Base-by-base conservation (phyloP, 129 eudicot species). In the Artemisia tridentata region DNA sequence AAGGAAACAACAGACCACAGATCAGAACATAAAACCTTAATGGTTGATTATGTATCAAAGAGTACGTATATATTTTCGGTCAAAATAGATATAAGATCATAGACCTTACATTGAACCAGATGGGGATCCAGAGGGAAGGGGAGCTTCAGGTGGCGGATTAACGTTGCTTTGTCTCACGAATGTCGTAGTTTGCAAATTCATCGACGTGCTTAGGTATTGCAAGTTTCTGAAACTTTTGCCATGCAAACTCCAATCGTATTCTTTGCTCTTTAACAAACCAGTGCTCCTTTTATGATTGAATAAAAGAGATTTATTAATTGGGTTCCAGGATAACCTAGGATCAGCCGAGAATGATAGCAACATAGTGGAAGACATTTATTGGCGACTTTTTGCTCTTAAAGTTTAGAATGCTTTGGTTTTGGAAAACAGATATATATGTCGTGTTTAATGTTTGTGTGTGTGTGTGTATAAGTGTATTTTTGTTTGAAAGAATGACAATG, bases 101-200 rank as follows among this genome's bases (percentile, higher is more conserved):
- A 0, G 17, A 59, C 38, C 80, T 65, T 74, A 82, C 86, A 77
- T 70, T 43, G 83, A 71, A 34, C 75, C 73, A 5, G 83, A 59
- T 65, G 83, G 80, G 3, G 86, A 65, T 51, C 80, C 86, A 12
- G 80, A 78, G 55, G 86, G 86, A 67, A 47, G 8, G 63, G 82
- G 82, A 72, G 63, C 67, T 38, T 68, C 83, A 14, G 78, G 80
- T 45, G 68, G 68, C 16, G 76, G 72, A 62, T 45, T 78, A 71
- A 67, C 13, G 72, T 51, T 60, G 65, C 80, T 74, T 25, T 20
- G 59, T 45, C 65, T 80, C 38, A 64, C 63, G 51, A 78, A 78
- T 55, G 31, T 74, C 61, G 59, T 73, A 21, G 18, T 74, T 68
- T 50, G 63, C 29, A 19, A 20, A 58, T n/a, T 47, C 38, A 27